These are phyloP conservation scores for Diaporthe sp. DNA, from an alignment of 2,329 filamentous ascomycete genomes.

Conservation along the genomic window DNA sequence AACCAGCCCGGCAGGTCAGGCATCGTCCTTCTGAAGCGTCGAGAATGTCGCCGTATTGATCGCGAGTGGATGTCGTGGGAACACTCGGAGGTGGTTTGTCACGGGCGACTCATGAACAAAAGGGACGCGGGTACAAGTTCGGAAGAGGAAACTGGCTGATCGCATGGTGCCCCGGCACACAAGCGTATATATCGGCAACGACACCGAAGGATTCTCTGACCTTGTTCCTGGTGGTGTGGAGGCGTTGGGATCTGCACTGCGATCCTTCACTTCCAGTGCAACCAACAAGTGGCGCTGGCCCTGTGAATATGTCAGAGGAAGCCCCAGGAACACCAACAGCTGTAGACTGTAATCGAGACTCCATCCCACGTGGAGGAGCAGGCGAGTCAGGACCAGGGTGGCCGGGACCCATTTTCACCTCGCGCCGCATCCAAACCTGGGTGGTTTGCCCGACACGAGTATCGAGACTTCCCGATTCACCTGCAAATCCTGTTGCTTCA, in stretches of 20 bases:
- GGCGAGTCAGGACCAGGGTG: conserved; percentile 27
- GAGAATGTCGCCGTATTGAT: neutral
- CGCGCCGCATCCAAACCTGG: conserved; percentile 7
- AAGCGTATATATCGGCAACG: conserved; percentile 30
- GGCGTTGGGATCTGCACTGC: conserved; percentile 23
- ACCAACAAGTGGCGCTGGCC: conserved; percentile 24
- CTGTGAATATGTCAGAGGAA: conserved; percentile 6
- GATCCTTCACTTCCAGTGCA: conserved; percentile 22
- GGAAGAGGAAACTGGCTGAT: conserved; percentile 3
- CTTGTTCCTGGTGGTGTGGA: conserved; percentile 30
- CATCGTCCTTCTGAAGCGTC: conserved; percentile 47
- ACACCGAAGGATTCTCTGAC: conserved; percentile 9
- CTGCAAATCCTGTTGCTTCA: neutral
- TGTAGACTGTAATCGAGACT: conserved; percentile 6
- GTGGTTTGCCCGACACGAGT: conserved; percentile 10
- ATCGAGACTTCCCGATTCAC: neutral
- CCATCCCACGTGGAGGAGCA: conserved; percentile 32
- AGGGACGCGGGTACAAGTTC: conserved; percentile 1
- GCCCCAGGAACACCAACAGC: conserved; percentile 14
- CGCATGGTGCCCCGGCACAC: conserved; percentile 14
- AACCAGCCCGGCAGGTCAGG: conserved; percentile 46
- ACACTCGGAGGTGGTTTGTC: conserved; percentile 3
- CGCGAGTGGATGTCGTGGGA: neutral
- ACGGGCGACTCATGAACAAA: conserved; percentile 25
- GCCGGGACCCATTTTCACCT: conserved; percentile 25